These are phyloP conservation scores for Fusarium drepaniforme DNA, from an alignment of 2,329 filamentous ascomycete species.

Conservation along the genomic window DNA sequence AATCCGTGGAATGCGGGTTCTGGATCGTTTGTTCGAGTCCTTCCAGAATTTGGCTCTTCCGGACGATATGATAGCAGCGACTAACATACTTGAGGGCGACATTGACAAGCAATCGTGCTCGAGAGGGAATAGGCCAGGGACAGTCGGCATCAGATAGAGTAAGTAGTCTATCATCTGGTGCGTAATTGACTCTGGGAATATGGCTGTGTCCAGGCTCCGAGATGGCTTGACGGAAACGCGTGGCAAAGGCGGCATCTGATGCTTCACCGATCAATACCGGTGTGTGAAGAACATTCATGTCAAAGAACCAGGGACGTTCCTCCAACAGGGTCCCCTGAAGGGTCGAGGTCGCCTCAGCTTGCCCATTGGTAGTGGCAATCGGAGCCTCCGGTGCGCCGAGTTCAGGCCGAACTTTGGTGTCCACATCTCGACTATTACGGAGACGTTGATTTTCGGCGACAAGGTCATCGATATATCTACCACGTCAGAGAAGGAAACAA, in stretches of 20 bases:
- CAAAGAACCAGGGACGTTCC: conserved; percentile 50
- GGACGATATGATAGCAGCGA: conserved; percentile 57
- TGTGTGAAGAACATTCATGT: conserved; percentile 49
- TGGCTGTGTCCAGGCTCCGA: conserved; percentile 47
- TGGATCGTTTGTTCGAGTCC: conserved; percentile 53
- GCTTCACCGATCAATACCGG: conserved; percentile 53
- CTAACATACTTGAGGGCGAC: conserved; percentile 56
- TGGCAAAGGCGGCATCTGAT: conserved; percentile 52
- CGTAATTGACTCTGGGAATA: conserved; percentile 51
- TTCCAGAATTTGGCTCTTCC: conserved; percentile 52
- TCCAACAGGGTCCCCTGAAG: conserved; percentile 39
- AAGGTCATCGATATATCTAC: conserved; percentile 51
- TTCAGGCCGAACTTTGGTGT: conserved; percentile 30
- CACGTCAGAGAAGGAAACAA: background rate
- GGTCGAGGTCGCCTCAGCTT: conserved; percentile 18
- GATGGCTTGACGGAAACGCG: conserved; percentile 51
- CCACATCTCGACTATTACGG: conserved; percentile 20
- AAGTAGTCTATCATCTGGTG: conserved; percentile 46
- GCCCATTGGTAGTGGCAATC: conserved; percentile 1
- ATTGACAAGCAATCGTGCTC: conserved; percentile 45
- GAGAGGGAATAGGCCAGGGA: conserved; percentile 54
- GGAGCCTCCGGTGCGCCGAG: conserved; percentile 22
- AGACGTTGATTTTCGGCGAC: conserved; percentile 50
- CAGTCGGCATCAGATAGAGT: conserved; percentile 46
- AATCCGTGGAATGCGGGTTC: conserved; percentile 48